phyloP scores from a whole-genome alignment of 139 green algal genomes.

The Chlamydomonas schloesseri region DNA sequence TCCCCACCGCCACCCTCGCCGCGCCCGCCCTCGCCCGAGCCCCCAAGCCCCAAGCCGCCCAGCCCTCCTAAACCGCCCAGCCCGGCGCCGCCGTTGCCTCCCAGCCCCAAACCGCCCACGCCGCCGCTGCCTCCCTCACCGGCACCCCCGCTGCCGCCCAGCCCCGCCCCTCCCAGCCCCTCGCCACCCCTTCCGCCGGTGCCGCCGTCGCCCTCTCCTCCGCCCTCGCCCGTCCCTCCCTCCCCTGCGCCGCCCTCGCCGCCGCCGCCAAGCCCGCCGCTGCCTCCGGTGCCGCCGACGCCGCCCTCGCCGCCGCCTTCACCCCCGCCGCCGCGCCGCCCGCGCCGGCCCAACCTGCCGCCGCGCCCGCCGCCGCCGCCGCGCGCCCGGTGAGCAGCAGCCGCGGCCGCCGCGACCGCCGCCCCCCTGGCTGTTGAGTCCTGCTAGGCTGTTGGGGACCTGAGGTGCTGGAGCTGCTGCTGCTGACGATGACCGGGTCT shows the following conservation, averaged over 20 bases:
- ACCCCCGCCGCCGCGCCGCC: neutral
- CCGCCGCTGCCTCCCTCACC: neutral
- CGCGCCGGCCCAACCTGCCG: neutral
- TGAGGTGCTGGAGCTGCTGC: too few species aligned
- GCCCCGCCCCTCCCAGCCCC: neutral
- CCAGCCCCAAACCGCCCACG: neutral
- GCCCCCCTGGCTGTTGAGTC: too few species aligned
- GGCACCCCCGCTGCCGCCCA: neutral
- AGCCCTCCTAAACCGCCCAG: neutral
- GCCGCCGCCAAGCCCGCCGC: neutral
- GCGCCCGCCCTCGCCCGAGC: too few species aligned
- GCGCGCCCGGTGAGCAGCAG: neutral
- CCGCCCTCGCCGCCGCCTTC: neutral
- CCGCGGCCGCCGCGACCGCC: too few species aligned
- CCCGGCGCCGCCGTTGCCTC: neutral
- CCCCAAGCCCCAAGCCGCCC: neutral
- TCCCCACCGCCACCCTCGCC: neutral
- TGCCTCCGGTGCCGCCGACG: neutral
- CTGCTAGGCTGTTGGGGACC: too few species aligned
- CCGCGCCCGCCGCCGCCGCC: neutral
- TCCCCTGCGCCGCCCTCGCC: neutral
- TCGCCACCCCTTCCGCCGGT: neutral
- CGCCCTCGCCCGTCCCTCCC: neutral
- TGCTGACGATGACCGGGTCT: too few species aligned
- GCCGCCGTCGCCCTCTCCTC: neutral